These are phyloP conservation scores for Litchi chinensis DNA, from an alignment of 345 rosid genomes.

Conservation along the genomic window DNA sequence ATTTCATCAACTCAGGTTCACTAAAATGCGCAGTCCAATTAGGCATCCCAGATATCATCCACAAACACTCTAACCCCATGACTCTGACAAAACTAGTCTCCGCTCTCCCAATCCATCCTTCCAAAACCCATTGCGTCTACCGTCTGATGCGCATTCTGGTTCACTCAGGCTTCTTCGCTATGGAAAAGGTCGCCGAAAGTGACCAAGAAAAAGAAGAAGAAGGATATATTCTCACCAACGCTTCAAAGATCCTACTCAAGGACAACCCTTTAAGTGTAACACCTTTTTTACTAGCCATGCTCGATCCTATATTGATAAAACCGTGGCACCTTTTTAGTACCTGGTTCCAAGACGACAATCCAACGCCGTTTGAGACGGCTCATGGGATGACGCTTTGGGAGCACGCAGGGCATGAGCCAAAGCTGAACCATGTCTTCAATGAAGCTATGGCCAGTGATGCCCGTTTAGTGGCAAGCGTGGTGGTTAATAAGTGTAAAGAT, in stretches of 20 bases:
- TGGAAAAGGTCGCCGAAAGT: background rate
- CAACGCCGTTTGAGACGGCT: no score
- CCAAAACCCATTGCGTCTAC: no score
- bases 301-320: slow-evolving; percentile 9
- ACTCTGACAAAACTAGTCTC: background rate
- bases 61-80: no score
- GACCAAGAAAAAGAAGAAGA: background rate
- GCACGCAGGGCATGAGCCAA: background rate
- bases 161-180: slow-evolving; percentile 1
- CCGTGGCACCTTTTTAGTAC: slow-evolving; percentile 13
- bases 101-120: no score
- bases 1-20: no score
- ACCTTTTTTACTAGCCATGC: slow-evolving; percentile 16
- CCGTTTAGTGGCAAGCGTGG: background rate
- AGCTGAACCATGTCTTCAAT: slow-evolving; percentile 12
- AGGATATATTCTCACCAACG: slow-evolving; percentile 24
- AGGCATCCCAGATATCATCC: no score
- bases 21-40: no score
- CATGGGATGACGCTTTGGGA: no score
- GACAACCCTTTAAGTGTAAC: slow-evolving; percentile 21
- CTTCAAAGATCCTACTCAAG: slow-evolving; percentile 21
- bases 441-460: slow-evolving; percentile 23
- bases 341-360: slow-evolving; percentile 19
- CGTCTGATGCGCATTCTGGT: no score
- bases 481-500: slow-evolving; percentile 12